Conservation (phyloP, 176 grass and related monocot genomes). For the Phragmites australis region DNA sequence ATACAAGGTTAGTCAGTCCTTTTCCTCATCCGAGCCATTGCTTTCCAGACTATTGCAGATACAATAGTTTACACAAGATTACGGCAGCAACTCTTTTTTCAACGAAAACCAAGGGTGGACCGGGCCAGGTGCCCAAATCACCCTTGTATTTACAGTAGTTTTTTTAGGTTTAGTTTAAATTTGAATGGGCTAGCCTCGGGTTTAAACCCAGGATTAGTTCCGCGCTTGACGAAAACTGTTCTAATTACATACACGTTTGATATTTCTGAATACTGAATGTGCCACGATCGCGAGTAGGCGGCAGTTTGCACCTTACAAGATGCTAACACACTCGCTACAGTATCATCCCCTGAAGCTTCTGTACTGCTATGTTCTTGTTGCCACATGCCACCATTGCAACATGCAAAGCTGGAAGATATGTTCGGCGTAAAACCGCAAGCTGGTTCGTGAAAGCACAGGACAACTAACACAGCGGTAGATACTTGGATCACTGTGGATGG, state of each 20-base stretch:
- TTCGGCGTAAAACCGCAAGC: not conserved
- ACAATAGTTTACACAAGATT: not conserved
- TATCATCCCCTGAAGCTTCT: not conserved
- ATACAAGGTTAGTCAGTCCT: not conserved
- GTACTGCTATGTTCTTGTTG: not conserved
- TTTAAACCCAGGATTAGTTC: too few species aligned
- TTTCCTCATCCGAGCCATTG: not conserved
- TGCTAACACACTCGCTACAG: not conserved
- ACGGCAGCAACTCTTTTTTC: not conserved
- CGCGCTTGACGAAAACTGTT: not conserved
- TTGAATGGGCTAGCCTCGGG: too few species aligned
- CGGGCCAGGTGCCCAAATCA: too few species aligned
- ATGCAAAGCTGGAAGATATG: not conserved
- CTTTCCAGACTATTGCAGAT: not conserved
- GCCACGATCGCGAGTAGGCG: too few species aligned
- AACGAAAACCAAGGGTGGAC: too few species aligned
- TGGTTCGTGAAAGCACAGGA: not conserved
- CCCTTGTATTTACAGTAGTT: too few species aligned
- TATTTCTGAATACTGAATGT: constrained; percentile 5
- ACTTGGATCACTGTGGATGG: not conserved
- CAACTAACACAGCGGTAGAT: not conserved
- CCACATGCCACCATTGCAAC: not conserved
- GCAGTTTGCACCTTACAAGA: not conserved
- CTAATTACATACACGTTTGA: not conserved
- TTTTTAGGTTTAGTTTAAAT: too few species aligned